Evolutionary conservation across 441 rosid species (phyloP).

Genomic region (Corymbia calophylla): DNA sequence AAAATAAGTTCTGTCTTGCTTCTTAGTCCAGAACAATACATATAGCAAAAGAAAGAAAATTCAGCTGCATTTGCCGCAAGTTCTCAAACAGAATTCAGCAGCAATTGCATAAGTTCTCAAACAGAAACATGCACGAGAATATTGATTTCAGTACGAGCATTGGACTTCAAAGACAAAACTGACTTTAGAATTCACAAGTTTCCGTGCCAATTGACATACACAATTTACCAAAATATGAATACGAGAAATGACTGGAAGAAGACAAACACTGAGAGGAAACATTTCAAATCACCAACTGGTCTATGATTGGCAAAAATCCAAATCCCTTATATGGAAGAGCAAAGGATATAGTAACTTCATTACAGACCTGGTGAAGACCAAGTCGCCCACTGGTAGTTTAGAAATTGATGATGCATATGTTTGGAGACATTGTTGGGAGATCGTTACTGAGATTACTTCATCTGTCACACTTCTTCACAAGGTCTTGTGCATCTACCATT

Average conservation of each 20-base stretch:
- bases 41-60: background rate
- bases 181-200: background rate
- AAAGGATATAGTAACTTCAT: background rate
- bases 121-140: background rate
- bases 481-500: constrained; percentile 19
- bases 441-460: constrained; percentile 7
- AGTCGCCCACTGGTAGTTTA: constrained; percentile 26
- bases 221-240: background rate
- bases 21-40: background rate
- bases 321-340: background rate
- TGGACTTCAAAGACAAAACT: background rate
- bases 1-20: background rate
- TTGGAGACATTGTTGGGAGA: constrained; percentile 37
- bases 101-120: background rate
- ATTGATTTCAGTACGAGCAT: background rate
- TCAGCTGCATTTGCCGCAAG: background rate
- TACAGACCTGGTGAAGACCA: constrained; percentile 39
- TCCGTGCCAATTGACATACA: background rate
- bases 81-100: background rate
- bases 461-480: constrained; percentile 1
- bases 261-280: background rate
- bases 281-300: background rate
- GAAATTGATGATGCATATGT: constrained; percentile 38
- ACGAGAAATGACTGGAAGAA: background rate
- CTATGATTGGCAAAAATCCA: background rate